Evolutionary conservation across 192 early-diverging fungal genomes (phyloP).

Genomic region (Endogone sp.): DNA sequence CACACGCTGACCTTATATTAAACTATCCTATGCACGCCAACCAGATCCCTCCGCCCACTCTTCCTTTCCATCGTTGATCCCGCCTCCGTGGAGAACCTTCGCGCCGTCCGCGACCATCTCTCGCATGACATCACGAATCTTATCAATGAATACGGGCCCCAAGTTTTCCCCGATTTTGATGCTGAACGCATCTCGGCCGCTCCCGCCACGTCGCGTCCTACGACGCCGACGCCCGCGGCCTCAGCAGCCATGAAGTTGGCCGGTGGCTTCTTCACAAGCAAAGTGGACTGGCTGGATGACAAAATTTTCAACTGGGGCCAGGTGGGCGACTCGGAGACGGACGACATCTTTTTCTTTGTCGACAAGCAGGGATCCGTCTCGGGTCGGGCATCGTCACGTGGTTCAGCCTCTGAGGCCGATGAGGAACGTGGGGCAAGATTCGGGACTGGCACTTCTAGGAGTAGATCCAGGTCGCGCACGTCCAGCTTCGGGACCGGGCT

Average conservation of each 20-base stretch:
- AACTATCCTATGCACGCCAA: constrained; percentile 31
- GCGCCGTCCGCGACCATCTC: constrained; percentile 65
- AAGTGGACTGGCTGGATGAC: constrained; percentile 50
- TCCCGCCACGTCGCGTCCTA: constrained; percentile 8
- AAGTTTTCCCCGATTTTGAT: constrained; percentile 74
- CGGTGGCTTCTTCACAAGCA: constrained; percentile 31
- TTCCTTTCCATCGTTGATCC: constrained; percentile 66
- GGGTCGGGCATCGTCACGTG: constrained; percentile 12
- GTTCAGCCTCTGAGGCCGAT: background rate
- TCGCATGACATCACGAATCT: constrained; percentile 71
- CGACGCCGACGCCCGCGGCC: constrained; percentile 3
- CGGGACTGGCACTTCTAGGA: constrained; percentile 36
- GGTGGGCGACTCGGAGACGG: constrained; percentile 44
- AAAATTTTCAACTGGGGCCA: constrained; percentile 54
- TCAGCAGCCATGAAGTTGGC: constrained; percentile 24
- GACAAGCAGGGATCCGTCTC: constrained; percentile 40
- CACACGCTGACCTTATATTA: constrained; percentile 23
- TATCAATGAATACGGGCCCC: constrained; percentile 83
- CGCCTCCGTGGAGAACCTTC: constrained; percentile 58
- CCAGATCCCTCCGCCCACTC: constrained; percentile 76
- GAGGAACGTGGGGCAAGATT: constrained; percentile 1
- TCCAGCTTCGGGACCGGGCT: constrained; percentile 35
- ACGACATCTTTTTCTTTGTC: constrained; percentile 49
- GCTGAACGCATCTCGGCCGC: constrained; percentile 11
- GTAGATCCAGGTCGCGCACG: constrained; percentile 40